These are phyloP conservation scores for rapeseed (Brassica napus) DNA, from an alignment of 345 rosid species.

Conservation along the genomic window Da-Ae NC_063443.1:9641501-9642000, in stretches of 20 bases:
- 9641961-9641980: background rate
- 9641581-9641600: background rate
- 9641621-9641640: too few relatives aligned
- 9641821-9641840: background rate
- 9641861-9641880: background rate
- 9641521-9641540: slow-evolving; percentile 12
- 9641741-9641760: background rate
- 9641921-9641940: slow-evolving; percentile 7
- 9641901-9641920: slow-evolving; percentile 10
- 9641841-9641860: background rate
- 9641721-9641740: too few relatives aligned
- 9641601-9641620: too few relatives aligned
- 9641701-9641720: too few relatives aligned
- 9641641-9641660: too few relatives aligned
- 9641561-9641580: background rate
- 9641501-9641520: slow-evolving; percentile 10
- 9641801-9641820: slow-evolving; percentile 8
- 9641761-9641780: background rate
- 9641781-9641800: background rate
- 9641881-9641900: background rate
- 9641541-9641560: slow-evolving; percentile 15
- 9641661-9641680: too few relatives aligned
- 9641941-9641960: background rate
- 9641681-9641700: too few relatives aligned
- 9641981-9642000: background rate